Evolutionary conservation across 1,284 basidiomycete species (phyloP), one percentile per base, ranked within the genome.

Genomic region (Leccinum fallax): DNA sequence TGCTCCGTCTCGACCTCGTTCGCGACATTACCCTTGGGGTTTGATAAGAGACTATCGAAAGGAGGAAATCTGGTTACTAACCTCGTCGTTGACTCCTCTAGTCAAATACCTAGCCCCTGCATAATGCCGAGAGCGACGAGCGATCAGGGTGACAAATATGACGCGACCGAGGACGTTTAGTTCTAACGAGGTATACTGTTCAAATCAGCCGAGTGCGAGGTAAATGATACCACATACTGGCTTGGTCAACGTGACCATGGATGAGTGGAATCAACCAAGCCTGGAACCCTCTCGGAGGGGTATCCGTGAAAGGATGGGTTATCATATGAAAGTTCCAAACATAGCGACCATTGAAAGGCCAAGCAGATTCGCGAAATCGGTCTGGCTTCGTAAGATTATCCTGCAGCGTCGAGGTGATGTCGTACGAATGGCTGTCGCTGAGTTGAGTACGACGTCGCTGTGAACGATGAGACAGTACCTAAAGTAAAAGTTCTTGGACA

Each of bases 1-100:
- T 99, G 97, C 72, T 99, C 97, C 0, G 96, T 98, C 77, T 99
- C 97, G 2, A 99, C 97, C 76, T 99, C 97, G 71, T 99, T 99
- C 1, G 97, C 97, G 2, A 99, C 97, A 72, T 98, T 94, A 2
- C 97, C 97, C 92, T 96, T 68, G 4, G 30, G 34, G 7, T n/a
- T n/a, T 55, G 53, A 49, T 65, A 52, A 65, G 49, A 36, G 32
- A 38, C 43, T 0, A 4, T 21, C n/a, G 6, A 53, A 32, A 21
- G 26, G 0, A 32, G 9, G 15, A 9, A 13, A 53, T n/a, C 3
- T 36, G 13, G 8, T 13, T 3, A 11, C 28, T 8, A 57, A 92
- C 92, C 81, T 94, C 88, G 67, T 96, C 92, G 70, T 98, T 96
- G 21, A 96, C 93, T 1, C 97, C 97, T 60, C 97, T 86, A 65